phyloP scores from a whole-genome alignment of 2,329 filamentous ascomycete genomes.

The Colletotrichum somersetense region DNA sequence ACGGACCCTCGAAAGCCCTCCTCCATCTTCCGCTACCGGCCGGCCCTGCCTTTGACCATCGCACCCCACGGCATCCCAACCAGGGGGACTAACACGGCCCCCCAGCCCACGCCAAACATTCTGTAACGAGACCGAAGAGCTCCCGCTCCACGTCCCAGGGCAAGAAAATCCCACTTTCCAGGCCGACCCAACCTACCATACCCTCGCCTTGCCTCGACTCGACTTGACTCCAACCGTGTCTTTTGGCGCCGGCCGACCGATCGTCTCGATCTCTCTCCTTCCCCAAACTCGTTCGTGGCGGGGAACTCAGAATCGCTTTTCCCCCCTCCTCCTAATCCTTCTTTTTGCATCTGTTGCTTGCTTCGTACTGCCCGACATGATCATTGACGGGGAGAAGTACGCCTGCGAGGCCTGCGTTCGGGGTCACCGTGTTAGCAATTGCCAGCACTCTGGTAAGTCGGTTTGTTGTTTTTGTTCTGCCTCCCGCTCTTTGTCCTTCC shows the following conservation, averaged over 20 bases:
- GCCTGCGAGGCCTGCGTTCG: slow-evolving; percentile 98
- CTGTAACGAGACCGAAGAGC: slow-evolving; percentile 41
- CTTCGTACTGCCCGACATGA: slow-evolving; percentile 64
- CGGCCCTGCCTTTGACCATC: slow-evolving; percentile 26
- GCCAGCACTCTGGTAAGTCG: slow-evolving; percentile 89
- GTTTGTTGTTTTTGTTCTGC: neutral
- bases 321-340: slow-evolving; percentile 23
- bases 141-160: slow-evolving; percentile 41
- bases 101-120: slow-evolving; percentile 41
- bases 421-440: slow-evolving; percentile 98
- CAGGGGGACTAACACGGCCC: slow-evolving; percentile 39
- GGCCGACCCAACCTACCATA: slow-evolving; percentile 30
- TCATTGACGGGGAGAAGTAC: slow-evolving; percentile 96
- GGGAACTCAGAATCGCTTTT: slow-evolving; percentile 37
- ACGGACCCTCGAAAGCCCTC: slow-evolving; percentile 8
- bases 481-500: neutral
- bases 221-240: slow-evolving; percentile 32
- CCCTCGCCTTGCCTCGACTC: slow-evolving; percentile 19
- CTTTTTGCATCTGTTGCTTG: slow-evolving; percentile 21
- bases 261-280: slow-evolving; percentile 37
- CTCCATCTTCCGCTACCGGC: slow-evolving; percentile 36
- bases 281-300: slow-evolving; percentile 32
- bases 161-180: slow-evolving; percentile 38
- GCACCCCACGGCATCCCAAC: slow-evolving; percentile 25
- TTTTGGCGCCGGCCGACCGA: slow-evolving; percentile 29